A percentile compares a stretch with the other conserved stretches of the same genome.
Evolutionary conservation across 495 filamentous ascomycete genomes (phyloP).

Genomic region (Elasticomyces elasticus): DNA sequence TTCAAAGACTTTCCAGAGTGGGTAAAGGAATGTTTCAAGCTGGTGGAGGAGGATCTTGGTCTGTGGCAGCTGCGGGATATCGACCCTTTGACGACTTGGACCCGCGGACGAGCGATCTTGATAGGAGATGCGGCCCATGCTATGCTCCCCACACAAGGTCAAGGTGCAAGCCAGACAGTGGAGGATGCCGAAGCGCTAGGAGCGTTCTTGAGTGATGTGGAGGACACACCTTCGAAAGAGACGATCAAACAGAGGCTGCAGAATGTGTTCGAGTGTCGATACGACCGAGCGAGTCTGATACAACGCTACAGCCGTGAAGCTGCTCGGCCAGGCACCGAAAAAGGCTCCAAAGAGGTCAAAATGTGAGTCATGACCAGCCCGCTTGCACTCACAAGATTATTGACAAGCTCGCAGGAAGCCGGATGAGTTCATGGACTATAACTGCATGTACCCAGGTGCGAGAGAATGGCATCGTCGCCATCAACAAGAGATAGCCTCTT

Average conservation of each 20-base stretch:
- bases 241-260: background rate
- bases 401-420: slow-evolving; percentile 18
- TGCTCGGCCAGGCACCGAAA: slow-evolving; percentile 30
- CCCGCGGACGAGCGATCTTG: slow-evolving; percentile 17
- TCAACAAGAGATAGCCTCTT: background rate
- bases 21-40: slow-evolving; percentile 7
- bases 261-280: slow-evolving; percentile 15
- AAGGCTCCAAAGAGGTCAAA: slow-evolving; percentile 26
- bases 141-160: slow-evolving; percentile 27
- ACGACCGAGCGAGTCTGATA: slow-evolving; percentile 24
- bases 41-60: slow-evolving; percentile 5
- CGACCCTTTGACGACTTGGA: slow-evolving; percentile 6
- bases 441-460: slow-evolving; percentile 35
- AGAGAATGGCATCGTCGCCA: slow-evolving; percentile 20
- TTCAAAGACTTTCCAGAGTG: slow-evolving; percentile 18
- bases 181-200: slow-evolving; percentile 25
- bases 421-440: slow-evolving; percentile 38
- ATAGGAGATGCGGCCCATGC: slow-evolving; percentile 32
- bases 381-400: background rate
- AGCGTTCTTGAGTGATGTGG: slow-evolving; percentile 7
- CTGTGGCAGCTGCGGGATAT: slow-evolving; percentile 16
- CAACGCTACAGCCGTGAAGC: slow-evolving; percentile 32
- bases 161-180: slow-evolving; percentile 28
- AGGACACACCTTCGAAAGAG: slow-evolving; percentile 2
- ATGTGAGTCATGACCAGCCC: slow-evolving; percentile 19